phyloP scores from a whole-genome alignment of 768 basidiomycete species.

The Tylopilus felleus region DNA sequence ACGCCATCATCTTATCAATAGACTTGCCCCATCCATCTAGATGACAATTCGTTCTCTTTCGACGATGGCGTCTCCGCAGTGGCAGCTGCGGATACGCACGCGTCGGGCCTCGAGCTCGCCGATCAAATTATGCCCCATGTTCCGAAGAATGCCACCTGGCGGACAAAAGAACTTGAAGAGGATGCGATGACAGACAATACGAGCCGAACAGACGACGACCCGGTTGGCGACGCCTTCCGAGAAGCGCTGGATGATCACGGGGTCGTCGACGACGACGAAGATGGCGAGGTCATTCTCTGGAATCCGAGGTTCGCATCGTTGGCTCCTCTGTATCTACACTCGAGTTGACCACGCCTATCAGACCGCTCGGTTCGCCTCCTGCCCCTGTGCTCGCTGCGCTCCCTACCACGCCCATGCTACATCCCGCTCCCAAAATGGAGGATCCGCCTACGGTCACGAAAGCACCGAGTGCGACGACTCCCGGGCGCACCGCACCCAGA shows the following conservation, averaged over 20 bases:
- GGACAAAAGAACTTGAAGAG: conserved; percentile 42
- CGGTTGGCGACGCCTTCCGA: conserved; percentile 65
- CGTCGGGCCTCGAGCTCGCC: neutral
- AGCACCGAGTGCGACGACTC: neutral
- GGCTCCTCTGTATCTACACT: neutral
- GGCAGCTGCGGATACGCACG: conserved; percentile 5
- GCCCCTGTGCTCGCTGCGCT: conserved; percentile 6
- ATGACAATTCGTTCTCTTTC: conserved; percentile 23
- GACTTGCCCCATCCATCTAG: conserved; percentile 26
- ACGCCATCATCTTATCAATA: conserved; percentile 15
- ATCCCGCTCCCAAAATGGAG: conserved; percentile 2
- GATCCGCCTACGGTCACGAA: conserved; percentile 1
- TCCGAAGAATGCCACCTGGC: neutral
- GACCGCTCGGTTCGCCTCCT: conserved; percentile 20
- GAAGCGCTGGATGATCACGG: conserved; percentile 41
- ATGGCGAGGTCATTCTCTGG: conserved; percentile 73
- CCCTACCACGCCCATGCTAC: conserved; percentile 21
- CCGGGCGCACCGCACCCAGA: conserved; percentile 29
- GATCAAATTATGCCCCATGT: conserved; percentile 17
- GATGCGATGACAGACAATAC: conserved; percentile 59
- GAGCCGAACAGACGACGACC: conserved; percentile 71
- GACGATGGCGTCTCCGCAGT: conserved; percentile 2
- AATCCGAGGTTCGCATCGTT: conserved; percentile 51
- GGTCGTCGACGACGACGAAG: conserved; percentile 43
- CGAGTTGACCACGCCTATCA: conserved; percentile 10